Percentiles rank a stretch among this genome's conserved stretches.
These are phyloP conservation scores for Tricharina praecox DNA, from an alignment of 495 filamentous ascomycete genomes.

Conservation along the genomic window DNA sequence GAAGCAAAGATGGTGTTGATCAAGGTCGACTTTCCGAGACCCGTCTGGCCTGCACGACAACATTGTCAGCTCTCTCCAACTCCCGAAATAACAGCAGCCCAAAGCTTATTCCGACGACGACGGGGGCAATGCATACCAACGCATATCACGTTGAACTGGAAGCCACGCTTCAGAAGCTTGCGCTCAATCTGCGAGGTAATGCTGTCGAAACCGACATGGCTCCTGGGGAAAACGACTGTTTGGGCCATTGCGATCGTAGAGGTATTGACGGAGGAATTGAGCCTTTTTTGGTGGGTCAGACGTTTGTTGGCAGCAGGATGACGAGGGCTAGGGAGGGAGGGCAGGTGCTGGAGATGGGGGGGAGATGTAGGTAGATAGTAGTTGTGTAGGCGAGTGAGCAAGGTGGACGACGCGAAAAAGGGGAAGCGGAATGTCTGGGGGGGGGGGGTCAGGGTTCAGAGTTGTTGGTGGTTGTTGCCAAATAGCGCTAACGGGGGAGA, in stretches of 20 bases:
- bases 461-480: not conserved
- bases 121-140: conserved; percentile 57
- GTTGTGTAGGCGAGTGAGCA: not conserved
- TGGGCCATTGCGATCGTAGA: conserved; percentile 29
- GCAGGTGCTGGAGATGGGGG: not conserved
- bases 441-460: conserved; percentile 1
- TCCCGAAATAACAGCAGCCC: conserved; percentile 9
- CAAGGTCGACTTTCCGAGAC: conserved; percentile 92
- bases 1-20: conserved; percentile 99
- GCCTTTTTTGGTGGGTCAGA: not conserved
- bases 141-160: conserved; percentile 99
- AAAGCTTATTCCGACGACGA: not conserved
- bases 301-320: not conserved
- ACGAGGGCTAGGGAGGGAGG: not conserved
- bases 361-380: not conserved
- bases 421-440: not conserved
- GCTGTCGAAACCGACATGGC: conserved; percentile 98
- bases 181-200: conserved; percentile 96
- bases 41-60: conserved; percentile 66
- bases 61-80: conserved; percentile 20
- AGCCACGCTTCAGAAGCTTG: conserved; percentile 98
- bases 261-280: not conserved
- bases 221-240: conserved; percentile 65
- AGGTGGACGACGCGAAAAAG: conserved; percentile 7
- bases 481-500: not conserved